Evolutionary conservation across 31 red algal genomes (phyloP).

Genomic region (Odonthalia washingtoniensis): DNA sequence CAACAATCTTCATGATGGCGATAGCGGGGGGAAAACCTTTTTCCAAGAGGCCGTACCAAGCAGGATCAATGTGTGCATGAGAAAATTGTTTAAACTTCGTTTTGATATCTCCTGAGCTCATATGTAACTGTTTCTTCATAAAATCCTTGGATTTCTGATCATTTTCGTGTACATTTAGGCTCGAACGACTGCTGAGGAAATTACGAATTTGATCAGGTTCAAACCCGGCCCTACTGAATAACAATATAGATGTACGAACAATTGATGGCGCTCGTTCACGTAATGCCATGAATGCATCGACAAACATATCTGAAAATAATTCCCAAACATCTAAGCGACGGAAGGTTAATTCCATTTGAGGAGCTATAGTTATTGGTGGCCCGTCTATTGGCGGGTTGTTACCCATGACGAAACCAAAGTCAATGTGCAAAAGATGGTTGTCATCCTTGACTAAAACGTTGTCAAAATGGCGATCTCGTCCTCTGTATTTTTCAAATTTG

Average conservation of each 20-base stretch:
- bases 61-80: constrained; percentile 86
- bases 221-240: constrained; percentile 76
- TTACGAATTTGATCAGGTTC: constrained; percentile 65
- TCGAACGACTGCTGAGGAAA: constrained; percentile 62
- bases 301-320: constrained; percentile 70
- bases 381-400: constrained; percentile 87
- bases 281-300: constrained; percentile 70
- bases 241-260: constrained; percentile 73
- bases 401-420: constrained; percentile 86
- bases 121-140: constrained; percentile 57
- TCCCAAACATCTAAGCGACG: constrained; percentile 68
- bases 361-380: constrained; percentile 83
- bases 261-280: constrained; percentile 67
- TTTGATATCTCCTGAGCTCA: constrained; percentile 75
- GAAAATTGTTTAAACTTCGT: constrained; percentile 85
- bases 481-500: no score
- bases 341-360: constrained; percentile 81
- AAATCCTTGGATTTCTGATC: constrained; percentile 58
- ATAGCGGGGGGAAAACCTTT: constrained; percentile 88
- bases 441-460: constrained; percentile 83
- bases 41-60: constrained; percentile 82
- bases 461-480: constrained; percentile 82
- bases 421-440: constrained; percentile 77
- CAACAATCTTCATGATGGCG: constrained; percentile 84
- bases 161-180: constrained; percentile 70